These are phyloP conservation scores for Stephania yunnanensis DNA, from an alignment of 164 flowering plant species.

Conservation along the genomic window DNA sequence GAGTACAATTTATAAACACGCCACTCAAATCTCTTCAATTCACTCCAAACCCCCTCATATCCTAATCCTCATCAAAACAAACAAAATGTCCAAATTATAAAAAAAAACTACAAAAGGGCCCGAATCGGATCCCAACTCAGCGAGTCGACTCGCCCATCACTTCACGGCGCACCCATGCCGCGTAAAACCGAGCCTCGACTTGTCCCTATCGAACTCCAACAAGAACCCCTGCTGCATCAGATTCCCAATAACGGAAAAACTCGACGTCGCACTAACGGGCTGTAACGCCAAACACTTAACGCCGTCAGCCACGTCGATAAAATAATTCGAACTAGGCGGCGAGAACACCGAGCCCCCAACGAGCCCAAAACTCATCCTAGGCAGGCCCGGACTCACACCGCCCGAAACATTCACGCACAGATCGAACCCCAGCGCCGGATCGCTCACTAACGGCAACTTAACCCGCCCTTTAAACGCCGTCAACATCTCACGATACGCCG, in stretches of 20 bases:
- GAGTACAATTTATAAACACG: background rate
- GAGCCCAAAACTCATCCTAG: constrained; percentile 49
- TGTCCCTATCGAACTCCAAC: constrained; percentile 59
- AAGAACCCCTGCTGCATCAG: constrained; percentile 79
- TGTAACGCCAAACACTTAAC: constrained; percentile 68
- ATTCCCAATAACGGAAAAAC: constrained; percentile 67
- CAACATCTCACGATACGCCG: constrained; percentile 44
- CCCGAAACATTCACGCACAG: constrained; percentile 55
- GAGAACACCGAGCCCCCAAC: constrained; percentile 43
- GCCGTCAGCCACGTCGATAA: constrained; percentile 42
- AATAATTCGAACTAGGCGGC: constrained; percentile 63
- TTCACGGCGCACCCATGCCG: constrained; percentile 47
- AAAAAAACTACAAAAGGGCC: background rate
- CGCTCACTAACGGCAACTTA: constrained; percentile 27
- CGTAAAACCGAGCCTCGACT: constrained; percentile 60
- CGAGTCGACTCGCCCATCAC: background rate
- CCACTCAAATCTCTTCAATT: background rate
- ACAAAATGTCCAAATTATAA: background rate
- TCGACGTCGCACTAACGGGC: constrained; percentile 30
- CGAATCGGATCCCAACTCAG: constrained; percentile 1
- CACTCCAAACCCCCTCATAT: background rate
- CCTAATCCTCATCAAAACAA: background rate
- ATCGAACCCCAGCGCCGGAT: constrained; percentile 40
- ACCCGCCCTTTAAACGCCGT: constrained; percentile 36
- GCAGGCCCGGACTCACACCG: constrained; percentile 26